Evolutionary conservation across 805 yeast species (phyloP).

Genomic region (Saccharomycopsis lassenensis): DNA sequence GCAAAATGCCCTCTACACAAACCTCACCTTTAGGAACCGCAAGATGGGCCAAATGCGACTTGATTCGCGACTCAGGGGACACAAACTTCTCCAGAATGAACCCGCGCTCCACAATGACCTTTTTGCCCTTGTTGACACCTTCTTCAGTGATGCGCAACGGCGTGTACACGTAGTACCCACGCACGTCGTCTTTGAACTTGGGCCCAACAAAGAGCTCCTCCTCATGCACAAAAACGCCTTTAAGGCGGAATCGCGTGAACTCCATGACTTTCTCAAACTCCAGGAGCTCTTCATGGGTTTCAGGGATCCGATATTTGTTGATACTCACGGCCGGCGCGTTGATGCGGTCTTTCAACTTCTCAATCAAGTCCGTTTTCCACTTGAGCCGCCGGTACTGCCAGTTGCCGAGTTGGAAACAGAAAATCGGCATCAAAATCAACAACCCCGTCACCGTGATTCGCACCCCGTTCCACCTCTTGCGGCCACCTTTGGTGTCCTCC

Average conservation of each 20-base stretch:
- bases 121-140: conserved; percentile 63
- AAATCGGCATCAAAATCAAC: conserved; percentile 66
- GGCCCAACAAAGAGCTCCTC: conserved; percentile 93
- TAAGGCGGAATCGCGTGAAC: conserved; percentile 64
- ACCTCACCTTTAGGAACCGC: conserved; percentile 67
- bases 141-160: conserved; percentile 43
- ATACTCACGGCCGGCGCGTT: conserved; percentile 62
- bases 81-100: conserved; percentile 70
- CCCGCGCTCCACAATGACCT: conserved; percentile 78
- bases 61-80: conserved; percentile 39
- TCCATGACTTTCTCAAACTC: conserved; percentile 47
- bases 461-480: no score
- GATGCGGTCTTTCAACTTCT: conserved; percentile 72
- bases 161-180: conserved; percentile 72
- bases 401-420: conserved; percentile 76
- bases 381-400: conserved; percentile 84
- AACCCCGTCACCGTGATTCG: no score
- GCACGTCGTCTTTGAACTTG: conserved; percentile 54
- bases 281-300: conserved; percentile 15
- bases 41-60: conserved; percentile 42
- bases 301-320: conserved; percentile 55
- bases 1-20: conserved; percentile 60
- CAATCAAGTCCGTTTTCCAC: conserved; percentile 82
- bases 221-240: conserved; percentile 71
- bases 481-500: no score